phyloP scores from a whole-genome alignment of 148 eudicot genomes.

The Dianthus caryophyllus region DNA sequence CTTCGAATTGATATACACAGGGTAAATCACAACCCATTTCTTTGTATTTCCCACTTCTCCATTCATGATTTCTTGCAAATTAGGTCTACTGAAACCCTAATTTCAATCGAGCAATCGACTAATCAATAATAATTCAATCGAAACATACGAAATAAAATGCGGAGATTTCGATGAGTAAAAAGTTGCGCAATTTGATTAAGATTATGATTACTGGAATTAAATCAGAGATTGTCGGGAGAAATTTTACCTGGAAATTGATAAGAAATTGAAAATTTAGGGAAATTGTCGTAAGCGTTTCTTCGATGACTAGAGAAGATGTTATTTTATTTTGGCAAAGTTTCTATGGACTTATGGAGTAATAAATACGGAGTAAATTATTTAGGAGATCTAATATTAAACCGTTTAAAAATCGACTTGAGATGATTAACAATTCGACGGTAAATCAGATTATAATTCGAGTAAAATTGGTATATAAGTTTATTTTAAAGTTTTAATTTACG shows the following conservation, averaged over 20 bases:
- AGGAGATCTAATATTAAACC: too few relatives aligned
- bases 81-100: conserved; percentile 12
- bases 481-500: too few relatives aligned
- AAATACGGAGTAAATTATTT: too few relatives aligned
- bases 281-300: not conserved
- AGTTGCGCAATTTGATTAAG: not conserved
- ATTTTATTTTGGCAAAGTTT: too few relatives aligned
- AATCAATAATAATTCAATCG: not conserved
- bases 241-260: conserved; percentile 6
- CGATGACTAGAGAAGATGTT: too few relatives aligned
- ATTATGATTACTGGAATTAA: not conserved
- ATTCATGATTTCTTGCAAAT: conserved; percentile 19
- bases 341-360: too few relatives aligned
- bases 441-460: too few relatives aligned
- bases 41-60: conserved; percentile 50
- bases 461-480: too few relatives aligned
- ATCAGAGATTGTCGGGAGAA: not conserved
- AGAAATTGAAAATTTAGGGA: not conserved
- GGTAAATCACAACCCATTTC: conserved; percentile 69
- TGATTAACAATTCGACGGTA: too few relatives aligned
- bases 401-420: too few relatives aligned
- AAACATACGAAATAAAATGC: not conserved
- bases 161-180: not conserved
- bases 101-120: conserved; percentile 4
- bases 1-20: conserved; percentile 74